Base-by-base conservation (phyloP, 352 stramenopile genomes). In the Phytophthora multivora region DNA sequence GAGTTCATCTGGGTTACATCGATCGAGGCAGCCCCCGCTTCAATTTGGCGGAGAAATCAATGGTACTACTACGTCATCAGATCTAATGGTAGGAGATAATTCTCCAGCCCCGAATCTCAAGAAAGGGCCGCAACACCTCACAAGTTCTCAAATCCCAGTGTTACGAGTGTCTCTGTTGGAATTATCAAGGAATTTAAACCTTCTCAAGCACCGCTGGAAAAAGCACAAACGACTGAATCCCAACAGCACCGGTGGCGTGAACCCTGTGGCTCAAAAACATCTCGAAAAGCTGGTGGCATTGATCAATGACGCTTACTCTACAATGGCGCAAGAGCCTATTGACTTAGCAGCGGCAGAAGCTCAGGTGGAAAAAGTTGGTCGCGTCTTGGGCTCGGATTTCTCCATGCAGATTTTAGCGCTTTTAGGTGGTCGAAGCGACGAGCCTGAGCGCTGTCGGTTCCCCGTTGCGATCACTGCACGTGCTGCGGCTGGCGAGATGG, bases 111-210 rank as follows among this genome's bases (percentile, higher is more conserved):
- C 45, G 2, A 38, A n/a, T 19, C 38, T 18, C 12, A 69, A 59
- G 35, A 73, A 59, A 41, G 26, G 36, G 12, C n/a, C 61, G 1
- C 63, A 76, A 1, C 61, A 78, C 21, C 50, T 88, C 5, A 63
- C 63, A 5, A 42, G 46, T 0, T 55, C 63, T 0, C 79, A 91
- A 42, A 75, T 94, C 7, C 83, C 85, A 40, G 75, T 88, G 42
- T 57, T 94, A 26, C 85, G 85, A 8, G 77, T 91, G 3, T 88
- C 79, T 26, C 55, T 94, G 3, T 60, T 94, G 5, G 85, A 94
- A 54, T 54, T 94, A 31, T 85, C 78, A 4, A 76, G 77, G 3
- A 91, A 90, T 51, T 66, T 94, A 18, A 86, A 89, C n/a, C 12
- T 83, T 19, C 60, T 92, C 10, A 80, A 86, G 16, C 72, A 89